phyloP scores from a whole-genome alignment of 1,139 yeast species.

The Lodderomyces oxycetoniae region DNA sequence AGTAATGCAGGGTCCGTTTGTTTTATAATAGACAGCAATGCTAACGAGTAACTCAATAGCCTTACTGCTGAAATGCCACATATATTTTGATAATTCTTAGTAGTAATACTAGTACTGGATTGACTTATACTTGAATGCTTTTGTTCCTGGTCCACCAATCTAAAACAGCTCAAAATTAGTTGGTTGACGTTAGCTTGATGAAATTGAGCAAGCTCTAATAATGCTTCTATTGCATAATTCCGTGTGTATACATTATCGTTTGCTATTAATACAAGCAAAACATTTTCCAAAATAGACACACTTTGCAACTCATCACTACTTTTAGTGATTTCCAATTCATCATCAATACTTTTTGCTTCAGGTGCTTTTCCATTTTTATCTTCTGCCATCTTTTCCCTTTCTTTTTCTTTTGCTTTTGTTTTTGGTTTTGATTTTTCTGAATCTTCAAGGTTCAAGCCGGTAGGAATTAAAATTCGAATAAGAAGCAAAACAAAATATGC shows the following conservation, averaged over 20 bases:
- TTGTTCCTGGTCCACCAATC: conserved; percentile 31
- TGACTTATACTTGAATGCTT: conserved; percentile 10
- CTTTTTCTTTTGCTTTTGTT: conserved; percentile 8
- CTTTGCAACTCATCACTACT: conserved; percentile 17
- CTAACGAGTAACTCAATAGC: conserved; percentile 33
- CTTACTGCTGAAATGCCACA: conserved; percentile 21
- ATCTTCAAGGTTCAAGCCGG: conserved; percentile 33
- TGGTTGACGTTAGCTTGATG: conserved; percentile 37
- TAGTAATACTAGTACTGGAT: background rate
- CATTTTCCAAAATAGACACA: conserved; percentile 20
- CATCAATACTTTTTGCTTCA: conserved; percentile 10
- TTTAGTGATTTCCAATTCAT: conserved; percentile 15
- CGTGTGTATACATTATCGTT: conserved; percentile 35
- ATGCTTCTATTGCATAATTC: conserved; percentile 31
- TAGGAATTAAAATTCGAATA: conserved; percentile 33
- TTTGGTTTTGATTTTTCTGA: conserved; percentile 11
- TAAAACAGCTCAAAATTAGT: conserved; percentile 31
- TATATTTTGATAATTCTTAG: conserved; percentile 22
- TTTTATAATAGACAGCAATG: conserved; percentile 35
- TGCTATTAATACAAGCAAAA: conserved; percentile 30
- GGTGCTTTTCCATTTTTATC: conserved; percentile 2
- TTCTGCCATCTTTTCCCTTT: conserved; percentile 8
- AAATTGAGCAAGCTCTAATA: conserved; percentile 27
- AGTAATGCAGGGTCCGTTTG: conserved; percentile 34
- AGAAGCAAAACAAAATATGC: conserved; percentile 27